Percentiles rank a stretch among this genome's conserved stretches.
Conservation (phyloP, 2,329 filamentous ascomycete species). For the Colletotrichum navitas region DNA sequence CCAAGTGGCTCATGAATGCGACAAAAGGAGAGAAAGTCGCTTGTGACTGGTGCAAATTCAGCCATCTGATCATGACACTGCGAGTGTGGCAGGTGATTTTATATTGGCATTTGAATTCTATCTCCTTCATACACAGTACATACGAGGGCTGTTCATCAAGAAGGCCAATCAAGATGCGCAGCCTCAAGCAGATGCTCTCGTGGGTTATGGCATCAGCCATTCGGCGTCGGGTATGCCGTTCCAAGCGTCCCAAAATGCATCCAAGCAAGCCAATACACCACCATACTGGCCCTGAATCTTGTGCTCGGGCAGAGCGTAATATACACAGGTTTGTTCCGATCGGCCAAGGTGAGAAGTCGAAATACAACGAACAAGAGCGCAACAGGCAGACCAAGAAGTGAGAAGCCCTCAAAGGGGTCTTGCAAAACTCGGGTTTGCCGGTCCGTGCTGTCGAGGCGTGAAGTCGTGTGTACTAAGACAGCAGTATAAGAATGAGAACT, state of each 20-base stretch:
- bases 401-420: conserved; percentile 9
- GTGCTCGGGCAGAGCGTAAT: conserved; percentile 41
- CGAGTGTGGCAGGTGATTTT: neutral
- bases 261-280: conserved; percentile 38
- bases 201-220: conserved; percentile 26
- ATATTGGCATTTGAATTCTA: conserved; percentile 39
- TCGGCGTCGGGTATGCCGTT: conserved; percentile 33
- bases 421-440: conserved; percentile 13
- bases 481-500: conserved; percentile 38
- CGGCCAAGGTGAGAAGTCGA: conserved; percentile 34
- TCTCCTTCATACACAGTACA: conserved; percentile 45
- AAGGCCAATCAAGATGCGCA: conserved; percentile 26
- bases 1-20: too few relatives aligned
- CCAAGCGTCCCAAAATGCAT: conserved; percentile 39
- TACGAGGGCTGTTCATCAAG: conserved; percentile 36
- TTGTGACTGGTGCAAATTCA: neutral
- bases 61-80: too few relatives aligned
- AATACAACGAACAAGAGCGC: conserved; percentile 31
- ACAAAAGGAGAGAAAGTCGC: neutral
- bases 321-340: conserved; percentile 37
- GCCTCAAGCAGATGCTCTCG: conserved; percentile 31
- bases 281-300: conserved; percentile 27
- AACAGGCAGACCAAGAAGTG: conserved; percentile 22
- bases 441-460: conserved; percentile 37
- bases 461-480: conserved; percentile 43